A percentile compares a stretch with the other conserved stretches of the same genome.
Conservation (phyloP, 1,139 yeast species). For the Magnusiomyces paraingens region DNA sequence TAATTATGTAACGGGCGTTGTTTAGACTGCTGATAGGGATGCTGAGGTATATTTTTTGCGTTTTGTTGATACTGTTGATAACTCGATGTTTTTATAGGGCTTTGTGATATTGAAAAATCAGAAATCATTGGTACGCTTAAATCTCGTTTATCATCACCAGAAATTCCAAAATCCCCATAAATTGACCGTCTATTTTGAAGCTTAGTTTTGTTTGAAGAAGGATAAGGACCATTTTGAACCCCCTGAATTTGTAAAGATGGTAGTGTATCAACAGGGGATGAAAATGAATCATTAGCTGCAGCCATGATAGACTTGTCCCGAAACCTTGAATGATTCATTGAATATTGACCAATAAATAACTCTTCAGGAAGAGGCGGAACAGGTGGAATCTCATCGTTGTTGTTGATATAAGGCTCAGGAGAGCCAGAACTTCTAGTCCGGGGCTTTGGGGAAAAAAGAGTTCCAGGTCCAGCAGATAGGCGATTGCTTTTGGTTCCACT, state of each 20-base stretch:
- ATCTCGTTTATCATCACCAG: no score
- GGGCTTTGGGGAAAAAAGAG: not conserved
- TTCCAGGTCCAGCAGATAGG: not conserved
- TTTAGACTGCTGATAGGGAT: no score
- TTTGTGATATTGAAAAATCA: not conserved
- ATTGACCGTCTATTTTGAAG: not conserved
- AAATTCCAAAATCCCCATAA: not conserved
- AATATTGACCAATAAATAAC: slow-evolving; percentile 8
- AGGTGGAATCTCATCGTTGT: slow-evolving; percentile 15
- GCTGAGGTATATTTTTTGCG: no score
- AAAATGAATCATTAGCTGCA: not conserved
- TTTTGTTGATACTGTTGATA: no score
- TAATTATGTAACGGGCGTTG: no score
- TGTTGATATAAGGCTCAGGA: slow-evolving; percentile 12
- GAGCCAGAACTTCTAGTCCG: slow-evolving; percentile 3
- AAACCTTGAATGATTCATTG: not conserved
- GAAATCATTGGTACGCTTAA: no score
- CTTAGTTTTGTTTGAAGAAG: not conserved
- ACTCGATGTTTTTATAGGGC: not conserved
- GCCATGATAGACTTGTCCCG: not conserved
- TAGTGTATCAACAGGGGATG: no score
- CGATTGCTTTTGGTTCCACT: not conserved
- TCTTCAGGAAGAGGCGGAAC: slow-evolving; percentile 17
- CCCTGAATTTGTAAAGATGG: no score
- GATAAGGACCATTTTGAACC: not conserved